A percentile compares a stretch with the other conserved stretches of the same genome.
phyloP scores from a whole-genome alignment of 805 yeast species.

The Candida golubevii region DNA sequence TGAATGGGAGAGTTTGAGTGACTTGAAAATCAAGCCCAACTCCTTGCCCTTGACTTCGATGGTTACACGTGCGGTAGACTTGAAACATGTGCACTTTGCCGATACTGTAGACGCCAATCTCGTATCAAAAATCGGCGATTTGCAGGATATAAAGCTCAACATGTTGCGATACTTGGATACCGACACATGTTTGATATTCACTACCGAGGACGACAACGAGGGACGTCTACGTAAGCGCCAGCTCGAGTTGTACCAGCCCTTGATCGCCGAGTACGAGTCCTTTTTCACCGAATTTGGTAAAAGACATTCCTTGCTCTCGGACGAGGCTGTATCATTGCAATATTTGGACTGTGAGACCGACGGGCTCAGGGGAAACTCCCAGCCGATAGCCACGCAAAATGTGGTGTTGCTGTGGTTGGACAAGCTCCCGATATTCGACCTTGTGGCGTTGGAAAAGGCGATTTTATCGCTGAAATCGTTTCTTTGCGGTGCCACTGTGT shows the following conservation, averaged over 20 bases:
- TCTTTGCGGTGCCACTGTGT: slow-evolving; percentile 68
- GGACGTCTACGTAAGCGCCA: slow-evolving; percentile 81
- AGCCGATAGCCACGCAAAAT: slow-evolving; percentile 51
- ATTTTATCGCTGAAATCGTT: slow-evolving; percentile 82
- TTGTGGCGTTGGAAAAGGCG: slow-evolving; percentile 89
- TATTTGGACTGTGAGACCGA: slow-evolving; percentile 75
- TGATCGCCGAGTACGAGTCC: slow-evolving; percentile 62
- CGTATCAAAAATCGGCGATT: slow-evolving; percentile 58
- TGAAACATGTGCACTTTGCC: slow-evolving; percentile 33
- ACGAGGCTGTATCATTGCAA: slow-evolving; percentile 39
- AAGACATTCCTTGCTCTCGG: slow-evolving; percentile 21
- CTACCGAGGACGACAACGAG: slow-evolving; percentile 76
- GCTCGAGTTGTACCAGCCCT: slow-evolving; percentile 68
- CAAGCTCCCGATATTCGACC: slow-evolving; percentile 63
- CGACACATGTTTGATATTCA: slow-evolving; percentile 84
- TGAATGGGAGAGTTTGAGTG: slow-evolving; percentile 81
- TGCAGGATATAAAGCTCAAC: slow-evolving; percentile 52
- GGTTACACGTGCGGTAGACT: slow-evolving; percentile 81
- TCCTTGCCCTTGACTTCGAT: slow-evolving; percentile 84
- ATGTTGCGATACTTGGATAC: slow-evolving; percentile 86
- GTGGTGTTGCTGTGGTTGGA: slow-evolving; percentile 65
- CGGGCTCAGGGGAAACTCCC: slow-evolving; percentile 79
- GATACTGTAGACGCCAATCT: slow-evolving; percentile 40
- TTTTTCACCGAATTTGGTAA: slow-evolving; percentile 44
- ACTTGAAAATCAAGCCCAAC: slow-evolving; percentile 64